phyloP scores from a whole-genome alignment of 1,284 basidiomycete genomes.

The Apiotrichum porosum region DNA sequence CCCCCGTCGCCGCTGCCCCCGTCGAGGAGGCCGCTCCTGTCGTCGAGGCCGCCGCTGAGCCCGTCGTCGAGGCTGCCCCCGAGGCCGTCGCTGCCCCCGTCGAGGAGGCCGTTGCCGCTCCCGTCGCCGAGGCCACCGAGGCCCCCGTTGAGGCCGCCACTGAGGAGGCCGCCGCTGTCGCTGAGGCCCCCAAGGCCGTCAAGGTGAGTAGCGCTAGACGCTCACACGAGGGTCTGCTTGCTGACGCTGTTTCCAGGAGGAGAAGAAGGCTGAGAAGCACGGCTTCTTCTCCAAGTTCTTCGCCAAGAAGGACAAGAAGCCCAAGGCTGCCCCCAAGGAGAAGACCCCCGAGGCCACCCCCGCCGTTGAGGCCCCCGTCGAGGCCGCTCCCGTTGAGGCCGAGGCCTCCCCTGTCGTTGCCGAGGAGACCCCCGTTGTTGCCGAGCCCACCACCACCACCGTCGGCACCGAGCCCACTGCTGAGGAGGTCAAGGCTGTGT shows the following conservation, averaged over 20 bases:
- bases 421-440: conserved; percentile 14
- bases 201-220: conserved; percentile 21
- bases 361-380: conserved; percentile 1
- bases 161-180: conserved; percentile 11
- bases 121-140: conserved; percentile 11
- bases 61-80: background rate
- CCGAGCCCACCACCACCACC: conserved; percentile 13
- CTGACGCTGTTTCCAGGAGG: conserved; percentile 5
- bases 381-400: conserved; percentile 6
- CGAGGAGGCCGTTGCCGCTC: background rate
- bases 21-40: conserved; percentile 2
- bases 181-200: conserved; percentile 22
- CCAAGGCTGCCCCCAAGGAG: conserved; percentile 6
- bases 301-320: conserved; percentile 19
- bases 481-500: background rate
- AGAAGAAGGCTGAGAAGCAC: conserved; percentile 17
- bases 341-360: background rate
- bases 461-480: conserved; percentile 3
- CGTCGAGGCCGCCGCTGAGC: background rate
- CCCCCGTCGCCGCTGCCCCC: background rate
- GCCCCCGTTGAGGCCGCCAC: conserved; percentile 5
- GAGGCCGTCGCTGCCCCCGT: background rate
- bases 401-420: conserved; percentile 11
- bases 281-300: conserved; percentile 22
- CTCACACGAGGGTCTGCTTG: background rate